A percentile compares a stretch with the other conserved stretches of the same genome.
Evolutionary conservation across 306 rosid genomes (phyloP).

Genomic region (Gastrolobium villosum): DNA sequence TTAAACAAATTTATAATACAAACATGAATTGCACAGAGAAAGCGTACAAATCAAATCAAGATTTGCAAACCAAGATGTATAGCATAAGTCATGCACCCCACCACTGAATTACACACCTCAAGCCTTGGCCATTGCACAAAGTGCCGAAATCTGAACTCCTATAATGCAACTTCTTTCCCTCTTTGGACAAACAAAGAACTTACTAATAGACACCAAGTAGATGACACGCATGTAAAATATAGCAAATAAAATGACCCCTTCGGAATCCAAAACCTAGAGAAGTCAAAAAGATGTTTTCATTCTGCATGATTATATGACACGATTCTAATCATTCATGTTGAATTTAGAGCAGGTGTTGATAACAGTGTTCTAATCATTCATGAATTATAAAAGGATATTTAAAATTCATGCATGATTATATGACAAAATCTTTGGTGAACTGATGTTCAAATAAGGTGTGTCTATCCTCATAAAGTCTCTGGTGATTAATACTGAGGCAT

Average conservation of each 20-base stretch:
- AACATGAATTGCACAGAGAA: constrained; percentile 13
- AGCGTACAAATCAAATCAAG: constrained; percentile 34
- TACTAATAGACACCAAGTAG: constrained; percentile 7
- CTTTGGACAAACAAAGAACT: constrained; percentile 19
- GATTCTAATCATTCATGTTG: background rate
- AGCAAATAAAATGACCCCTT: constrained; percentile 27
- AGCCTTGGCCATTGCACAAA: constrained; percentile 30
- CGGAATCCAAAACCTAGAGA: constrained; percentile 12
- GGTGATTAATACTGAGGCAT: constrained; percentile 16
- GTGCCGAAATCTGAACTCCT: constrained; percentile 22
- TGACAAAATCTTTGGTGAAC: background rate
- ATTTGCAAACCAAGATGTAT: constrained; percentile 27
- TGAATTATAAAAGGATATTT: background rate
- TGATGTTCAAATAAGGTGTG: constrained; percentile 1
- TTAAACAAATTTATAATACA: constrained; percentile 20
- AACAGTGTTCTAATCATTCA: background rate
- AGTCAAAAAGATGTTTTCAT: constrained; percentile 3
- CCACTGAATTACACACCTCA: constrained; percentile 29
- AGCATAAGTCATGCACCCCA: constrained; percentile 14
- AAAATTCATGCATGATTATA: too few relatives aligned
- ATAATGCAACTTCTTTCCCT: background rate
- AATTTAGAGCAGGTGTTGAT: background rate
- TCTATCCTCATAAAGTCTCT: background rate
- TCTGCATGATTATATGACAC: background rate
- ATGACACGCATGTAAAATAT: constrained; percentile 15